These are phyloP conservation scores for Vitis amurensis DNA, from an alignment of 164 flowering plant species.

Conservation along the genomic window DNA sequence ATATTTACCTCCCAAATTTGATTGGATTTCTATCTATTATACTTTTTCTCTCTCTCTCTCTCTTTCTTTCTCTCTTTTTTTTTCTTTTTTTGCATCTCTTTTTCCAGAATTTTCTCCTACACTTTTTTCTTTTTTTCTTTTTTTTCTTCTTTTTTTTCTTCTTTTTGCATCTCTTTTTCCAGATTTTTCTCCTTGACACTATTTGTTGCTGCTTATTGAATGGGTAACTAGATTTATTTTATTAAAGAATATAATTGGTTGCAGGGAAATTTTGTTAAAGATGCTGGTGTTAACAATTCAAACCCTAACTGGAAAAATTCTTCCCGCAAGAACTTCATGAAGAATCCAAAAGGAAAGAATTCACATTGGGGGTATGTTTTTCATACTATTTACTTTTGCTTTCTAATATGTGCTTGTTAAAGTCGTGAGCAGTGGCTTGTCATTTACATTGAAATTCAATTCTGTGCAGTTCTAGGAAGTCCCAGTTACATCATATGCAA, in stretches of 20 bases:
- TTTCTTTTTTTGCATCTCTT: neutral
- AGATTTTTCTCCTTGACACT: neutral
- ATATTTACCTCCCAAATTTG: too few relatives aligned
- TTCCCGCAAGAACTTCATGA: conserved; percentile 19
- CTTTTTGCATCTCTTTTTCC: neutral
- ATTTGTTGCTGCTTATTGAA: neutral
- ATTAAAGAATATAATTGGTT: conserved; percentile 4
- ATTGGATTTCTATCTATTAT: too few relatives aligned
- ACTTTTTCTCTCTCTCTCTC: too few relatives aligned
- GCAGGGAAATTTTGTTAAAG: conserved; percentile 24
- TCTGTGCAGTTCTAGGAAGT: conserved; percentile 28
- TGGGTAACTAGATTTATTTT: too few relatives aligned
- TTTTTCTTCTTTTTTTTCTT: too few relatives aligned
- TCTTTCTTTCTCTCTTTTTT: too few relatives aligned
- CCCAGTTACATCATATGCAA: conserved; percentile 22
- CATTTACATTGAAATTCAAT: neutral
- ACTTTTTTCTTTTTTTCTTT: too few relatives aligned
- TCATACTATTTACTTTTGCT: neutral
- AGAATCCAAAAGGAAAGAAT: conserved; percentile 20
- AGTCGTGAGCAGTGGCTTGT: neutral
- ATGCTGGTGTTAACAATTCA: conserved; percentile 11
- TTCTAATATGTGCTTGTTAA: neutral
- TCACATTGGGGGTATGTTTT: conserved; percentile 23
- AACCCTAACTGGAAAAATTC: conserved; percentile 11
- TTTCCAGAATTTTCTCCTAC: neutral